Evolutionary conservation across 768 basidiomycete genomes (phyloP).

Genomic region (Tulasnella sp.): DNA sequence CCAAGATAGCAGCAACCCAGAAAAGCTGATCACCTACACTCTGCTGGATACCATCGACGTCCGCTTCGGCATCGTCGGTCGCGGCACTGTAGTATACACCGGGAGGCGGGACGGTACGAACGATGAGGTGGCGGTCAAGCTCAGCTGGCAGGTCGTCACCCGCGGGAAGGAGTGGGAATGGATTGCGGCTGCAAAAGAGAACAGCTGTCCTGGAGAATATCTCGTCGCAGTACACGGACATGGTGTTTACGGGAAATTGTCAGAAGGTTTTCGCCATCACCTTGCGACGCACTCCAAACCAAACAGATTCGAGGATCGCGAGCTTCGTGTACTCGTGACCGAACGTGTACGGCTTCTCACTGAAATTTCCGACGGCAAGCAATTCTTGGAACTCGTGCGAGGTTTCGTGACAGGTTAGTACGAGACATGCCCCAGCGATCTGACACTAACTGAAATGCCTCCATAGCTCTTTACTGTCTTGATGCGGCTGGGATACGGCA

Average conservation of each 20-base stretch:
- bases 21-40: background rate
- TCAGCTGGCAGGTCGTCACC: background rate
- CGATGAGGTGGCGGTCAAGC: background rate
- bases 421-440: background rate
- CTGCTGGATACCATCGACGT: background rate
- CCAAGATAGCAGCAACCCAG: background rate
- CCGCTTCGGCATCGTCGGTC: too few species aligned
- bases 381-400: background rate
- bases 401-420: background rate
- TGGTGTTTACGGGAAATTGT: background rate
- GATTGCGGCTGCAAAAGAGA: background rate
- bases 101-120: background rate
- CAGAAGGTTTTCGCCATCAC: slow-evolving; percentile 3
- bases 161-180: background rate
- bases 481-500: background rate
- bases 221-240: background rate
- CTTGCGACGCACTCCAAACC: too few species aligned
- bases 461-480: background rate
- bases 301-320: background rate
- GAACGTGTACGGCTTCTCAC: background rate
- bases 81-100: background rate
- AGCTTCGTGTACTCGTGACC: background rate
- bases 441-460: background rate
- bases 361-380: background rate
- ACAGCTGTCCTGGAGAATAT: background rate